These are phyloP conservation scores for Mentha longifolia DNA, from an alignment of 257 asterid species.

Conservation along the genomic window DNA sequence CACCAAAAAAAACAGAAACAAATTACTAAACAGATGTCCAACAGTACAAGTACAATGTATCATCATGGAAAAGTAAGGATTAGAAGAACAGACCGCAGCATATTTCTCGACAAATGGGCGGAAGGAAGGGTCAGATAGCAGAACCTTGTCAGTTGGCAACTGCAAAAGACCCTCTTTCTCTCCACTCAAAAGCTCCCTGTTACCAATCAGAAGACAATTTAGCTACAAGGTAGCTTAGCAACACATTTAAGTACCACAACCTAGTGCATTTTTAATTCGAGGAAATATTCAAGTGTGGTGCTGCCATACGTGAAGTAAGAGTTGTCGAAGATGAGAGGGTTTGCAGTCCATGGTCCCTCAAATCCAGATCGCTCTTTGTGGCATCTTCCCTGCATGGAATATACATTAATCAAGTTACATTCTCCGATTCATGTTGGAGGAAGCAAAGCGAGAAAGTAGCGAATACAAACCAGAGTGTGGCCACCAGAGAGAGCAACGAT, in stretches of 20 bases:
- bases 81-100: constrained; percentile 54
- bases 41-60: background rate
- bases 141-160: constrained; percentile 78
- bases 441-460: constrained; percentile 10
- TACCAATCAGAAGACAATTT: background rate
- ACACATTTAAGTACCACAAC: background rate
- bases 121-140: constrained; percentile 64
- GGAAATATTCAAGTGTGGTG: background rate
- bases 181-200: constrained; percentile 76
- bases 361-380: constrained; percentile 96
- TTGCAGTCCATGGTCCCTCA: constrained; percentile 90
- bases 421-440: background rate
- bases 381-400: constrained; percentile 69
- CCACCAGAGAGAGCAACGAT: constrained; percentile 96
- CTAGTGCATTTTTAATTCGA: background rate
- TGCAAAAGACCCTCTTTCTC: constrained; percentile 79
- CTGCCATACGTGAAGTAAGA: constrained; percentile 72
- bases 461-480: constrained; percentile 75
- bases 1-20: background rate
- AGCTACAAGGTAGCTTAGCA: background rate
- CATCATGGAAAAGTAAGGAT: background rate
- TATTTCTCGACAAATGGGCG: constrained; percentile 82
- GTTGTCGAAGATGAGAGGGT: constrained; percentile 85
- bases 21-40: background rate
- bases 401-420: background rate